Conservation (phyloP, 1,284 basidiomycete genomes). For the Paramarasmius palmivorus region DNA sequence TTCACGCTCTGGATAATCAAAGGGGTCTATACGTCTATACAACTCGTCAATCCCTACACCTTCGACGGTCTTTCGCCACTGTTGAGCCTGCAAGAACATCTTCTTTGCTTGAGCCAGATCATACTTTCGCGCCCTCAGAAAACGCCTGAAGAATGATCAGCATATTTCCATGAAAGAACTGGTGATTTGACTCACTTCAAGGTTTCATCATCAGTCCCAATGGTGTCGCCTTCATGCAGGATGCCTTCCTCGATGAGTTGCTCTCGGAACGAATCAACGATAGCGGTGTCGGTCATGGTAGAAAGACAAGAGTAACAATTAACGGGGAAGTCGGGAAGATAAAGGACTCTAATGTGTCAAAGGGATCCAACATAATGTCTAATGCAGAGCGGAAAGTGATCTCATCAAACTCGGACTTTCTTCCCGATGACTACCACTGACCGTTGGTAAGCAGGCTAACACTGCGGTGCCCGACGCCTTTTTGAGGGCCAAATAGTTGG, state of each 20-base stretch:
- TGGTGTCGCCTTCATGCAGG: constrained; percentile 58
- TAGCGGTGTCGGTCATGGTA: neutral
- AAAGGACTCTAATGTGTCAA: too few species aligned
- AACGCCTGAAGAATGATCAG: constrained; percentile 47
- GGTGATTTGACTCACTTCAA: constrained; percentile 44
- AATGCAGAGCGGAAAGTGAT: too few species aligned
- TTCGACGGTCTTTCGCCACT: constrained; percentile 53
- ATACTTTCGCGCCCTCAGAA: constrained; percentile 65
- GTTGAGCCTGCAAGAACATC: constrained; percentile 42
- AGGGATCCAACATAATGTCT: too few species aligned
- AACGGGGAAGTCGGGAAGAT: too few species aligned
- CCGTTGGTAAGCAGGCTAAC: too few species aligned
- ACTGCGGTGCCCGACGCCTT: too few species aligned
- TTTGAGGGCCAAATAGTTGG: too few species aligned
- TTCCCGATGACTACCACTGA: too few species aligned
- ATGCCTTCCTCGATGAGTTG: constrained; percentile 49
- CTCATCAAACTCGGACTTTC: too few species aligned
- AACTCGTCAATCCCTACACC: constrained; percentile 56
- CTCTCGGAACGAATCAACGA: constrained; percentile 7
- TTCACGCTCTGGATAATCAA: constrained; percentile 66
- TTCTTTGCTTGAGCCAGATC: constrained; percentile 42
- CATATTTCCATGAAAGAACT: constrained; percentile 5
- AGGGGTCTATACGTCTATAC: constrained; percentile 50
- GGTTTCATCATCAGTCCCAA: constrained; percentile 66
- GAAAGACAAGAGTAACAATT: neutral